Evolutionary conservation across 1,284 basidiomycete species (phyloP).

Genomic region (Naganishia liquefaciens): DNA sequence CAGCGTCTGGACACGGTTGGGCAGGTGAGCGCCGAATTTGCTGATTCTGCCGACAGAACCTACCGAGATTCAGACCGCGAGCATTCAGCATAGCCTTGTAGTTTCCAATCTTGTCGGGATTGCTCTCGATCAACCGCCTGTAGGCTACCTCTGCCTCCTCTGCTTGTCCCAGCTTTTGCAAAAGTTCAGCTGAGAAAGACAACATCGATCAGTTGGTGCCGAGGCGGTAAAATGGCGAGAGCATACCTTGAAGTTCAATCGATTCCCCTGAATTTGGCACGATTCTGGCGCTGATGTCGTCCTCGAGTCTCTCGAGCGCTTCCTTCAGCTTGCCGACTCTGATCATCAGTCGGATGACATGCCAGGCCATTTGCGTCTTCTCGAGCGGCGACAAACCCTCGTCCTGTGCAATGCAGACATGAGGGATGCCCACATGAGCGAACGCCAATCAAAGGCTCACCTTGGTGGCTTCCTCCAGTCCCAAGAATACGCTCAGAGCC

Average conservation of each 20-base stretch:
- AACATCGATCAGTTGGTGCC: neutral
- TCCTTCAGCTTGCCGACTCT: slow-evolving; percentile 62
- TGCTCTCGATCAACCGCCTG: slow-evolving; percentile 76
- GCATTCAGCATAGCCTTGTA: slow-evolving; percentile 72
- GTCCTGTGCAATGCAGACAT: slow-evolving; percentile 66
- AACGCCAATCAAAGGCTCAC: slow-evolving; percentile 56
- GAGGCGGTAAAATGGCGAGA: too few species aligned
- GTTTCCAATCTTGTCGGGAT: slow-evolving; percentile 79
- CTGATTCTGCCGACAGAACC: slow-evolving; percentile 35
- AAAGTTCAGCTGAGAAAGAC: slow-evolving; percentile 63
- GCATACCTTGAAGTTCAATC: slow-evolving; percentile 68
- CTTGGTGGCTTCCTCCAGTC: slow-evolving; percentile 56
- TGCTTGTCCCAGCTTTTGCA: slow-evolving; percentile 64
- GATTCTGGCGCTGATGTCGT: slow-evolving; percentile 64
- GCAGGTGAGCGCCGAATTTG: neutral
- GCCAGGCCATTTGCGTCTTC: slow-evolving; percentile 80
- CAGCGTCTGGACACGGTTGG: slow-evolving; percentile 46
- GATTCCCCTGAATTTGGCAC: slow-evolving; percentile 72
- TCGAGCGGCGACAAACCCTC: slow-evolving; percentile 64
- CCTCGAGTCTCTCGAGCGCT: slow-evolving; percentile 64
- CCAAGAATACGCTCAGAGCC: slow-evolving; percentile 72
- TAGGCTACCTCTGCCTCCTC: slow-evolving; percentile 77
- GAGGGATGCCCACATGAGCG: slow-evolving; percentile 8
- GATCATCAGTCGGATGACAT: slow-evolving; percentile 77
- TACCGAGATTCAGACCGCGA: slow-evolving; percentile 68